Base-by-base conservation (phyloP, 2,329 filamentous ascomycete species). In the Fusarium anthophilum region DNA sequence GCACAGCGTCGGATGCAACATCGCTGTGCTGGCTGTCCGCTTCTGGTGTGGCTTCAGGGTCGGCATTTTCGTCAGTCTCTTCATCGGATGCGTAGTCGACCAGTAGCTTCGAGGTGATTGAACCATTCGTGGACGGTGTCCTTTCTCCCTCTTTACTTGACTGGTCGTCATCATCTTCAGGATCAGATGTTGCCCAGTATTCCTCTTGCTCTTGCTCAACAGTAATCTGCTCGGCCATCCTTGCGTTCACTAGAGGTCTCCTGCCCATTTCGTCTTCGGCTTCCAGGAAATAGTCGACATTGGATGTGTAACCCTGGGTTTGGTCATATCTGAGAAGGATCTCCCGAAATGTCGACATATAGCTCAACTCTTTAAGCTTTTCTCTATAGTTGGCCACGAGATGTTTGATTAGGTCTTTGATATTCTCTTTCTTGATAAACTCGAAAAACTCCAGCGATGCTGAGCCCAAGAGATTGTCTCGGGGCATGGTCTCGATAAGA, bases 31-130 rank as follows among this genome's bases (percentile, higher is more conserved):
- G 78, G 22, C 63, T 61, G 11, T 76, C 73, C n/a, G 47, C 63
- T 28, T 76, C 73, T n/a, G 47, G 64, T n/a, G 69, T 63, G 32
- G 76, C 72, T 68, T 91, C 87, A 48, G 89, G 84, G 78, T 92
- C 91, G 82, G 92, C 91, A 18, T 80, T 80, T 43, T 85, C 84
- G 14, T 85, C 84, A 13, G 77, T 90, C n/a, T 96, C 94, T 67
- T 98, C 96, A 76, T 98, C 95, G 43, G 97, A 97, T 0, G 92
- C 91, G 80, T 99, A 99, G 81, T 98, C 94, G 39, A 99, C 96
- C 28, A 98, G 85, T 4, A 93, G 93, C 79, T 92, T 94, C 14
- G 89, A 82, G 2, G 90, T 89, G 20, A 88, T 72, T n/a, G 79
- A 87, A 30, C 91, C 93, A 75, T 95, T 95, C 12, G 86, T 82